Conservation (phyloP, 306 rosid species). For the Casuarina equisetifolia region DNA sequence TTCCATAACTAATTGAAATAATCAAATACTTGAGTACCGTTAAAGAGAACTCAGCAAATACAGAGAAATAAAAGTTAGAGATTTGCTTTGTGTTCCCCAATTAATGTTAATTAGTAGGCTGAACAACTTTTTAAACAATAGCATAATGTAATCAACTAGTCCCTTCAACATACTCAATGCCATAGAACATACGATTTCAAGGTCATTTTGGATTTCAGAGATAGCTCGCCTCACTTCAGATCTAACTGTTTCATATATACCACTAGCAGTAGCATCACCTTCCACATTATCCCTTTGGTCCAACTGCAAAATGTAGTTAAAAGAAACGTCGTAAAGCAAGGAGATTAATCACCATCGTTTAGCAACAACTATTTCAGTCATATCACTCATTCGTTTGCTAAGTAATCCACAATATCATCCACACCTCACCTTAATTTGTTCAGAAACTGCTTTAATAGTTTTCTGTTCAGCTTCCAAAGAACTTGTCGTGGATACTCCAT, state of each 20-base stretch:
- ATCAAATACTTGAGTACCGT: not conserved
- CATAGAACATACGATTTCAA: slow-evolving; percentile 60
- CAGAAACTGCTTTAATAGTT: slow-evolving; percentile 62
- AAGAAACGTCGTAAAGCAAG: slow-evolving; percentile 2
- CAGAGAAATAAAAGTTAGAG: not conserved
- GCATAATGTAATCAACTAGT: not conserved
- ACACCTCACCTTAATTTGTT: slow-evolving; percentile 54
- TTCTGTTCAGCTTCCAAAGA: slow-evolving; percentile 68
- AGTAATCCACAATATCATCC: not conserved
- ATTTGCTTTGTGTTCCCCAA: not conserved
- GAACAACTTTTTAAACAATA: not conserved
- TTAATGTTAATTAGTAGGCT: not conserved
- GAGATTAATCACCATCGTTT: slow-evolving; percentile 3
- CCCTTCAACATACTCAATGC: not conserved
- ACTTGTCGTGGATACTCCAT: slow-evolving; percentile 49
- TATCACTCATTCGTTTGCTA: slow-evolving; percentile 18
- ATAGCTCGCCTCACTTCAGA: slow-evolving; percentile 89
- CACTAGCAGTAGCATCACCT: slow-evolving; percentile 37
- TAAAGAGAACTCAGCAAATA: not conserved
- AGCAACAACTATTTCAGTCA: slow-evolving; percentile 4
- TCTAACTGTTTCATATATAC: slow-evolving; percentile 80
- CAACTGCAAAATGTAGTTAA: slow-evolving; percentile 43
- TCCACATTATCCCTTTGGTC: slow-evolving; percentile 40
- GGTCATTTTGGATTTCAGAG: slow-evolving; percentile 80
- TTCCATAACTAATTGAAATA: not conserved